Evolutionary conservation across 805 yeast genomes (phyloP), one percentile per base, ranked within the genome.

Genomic region (Metschnikowia similis): DNA sequence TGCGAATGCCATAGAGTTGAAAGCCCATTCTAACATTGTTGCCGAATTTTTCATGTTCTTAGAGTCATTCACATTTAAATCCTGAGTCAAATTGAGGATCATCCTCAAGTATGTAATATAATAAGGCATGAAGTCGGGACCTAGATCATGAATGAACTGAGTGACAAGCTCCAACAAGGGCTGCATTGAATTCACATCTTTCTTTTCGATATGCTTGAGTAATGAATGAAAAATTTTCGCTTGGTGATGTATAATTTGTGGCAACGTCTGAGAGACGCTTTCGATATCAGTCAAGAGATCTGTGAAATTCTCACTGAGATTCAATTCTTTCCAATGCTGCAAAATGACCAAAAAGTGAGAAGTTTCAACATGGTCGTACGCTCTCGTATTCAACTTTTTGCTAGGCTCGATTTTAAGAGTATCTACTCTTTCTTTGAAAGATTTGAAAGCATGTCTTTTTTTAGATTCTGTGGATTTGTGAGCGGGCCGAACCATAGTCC

Each of bases 71-170:
- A 74, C 72, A 51, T 65, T 66, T 16, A 66, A 62, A 8, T 60
- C 57, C 48, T 64, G 45, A 0, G 81, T 74, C 50, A 88, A 62
- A 0, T 70, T 64, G 4, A 77, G 77, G 38, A 91, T 73, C 26
- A 78, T 57, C 0, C 60, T 56, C 42, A 92, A 67, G 0, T 89
- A 68, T 27, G 67, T 63, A 1, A 70, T 70, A 61, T 89, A 90
- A 60, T 72, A 89, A 8, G 79, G 80, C 72, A 89, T 77, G 61
- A 91, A 94, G 57, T 92, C 98, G 2, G 92, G 85, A 8, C 97
- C 97, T 54, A 92, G 70, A 70, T 92, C 99, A 59, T 89, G 97
- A 37, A 90, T 84, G 58, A 94, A 85, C 61, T 90, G 96, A 0
- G 96, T 80, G 26, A 90, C 65, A 48, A 71, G 63, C 63, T 94